Evolutionary conservation across 2,329 filamentous ascomycete genomes (phyloP), one percentile per base, ranked within the genome.

Genomic region (Penicillium olsonii): DNA sequence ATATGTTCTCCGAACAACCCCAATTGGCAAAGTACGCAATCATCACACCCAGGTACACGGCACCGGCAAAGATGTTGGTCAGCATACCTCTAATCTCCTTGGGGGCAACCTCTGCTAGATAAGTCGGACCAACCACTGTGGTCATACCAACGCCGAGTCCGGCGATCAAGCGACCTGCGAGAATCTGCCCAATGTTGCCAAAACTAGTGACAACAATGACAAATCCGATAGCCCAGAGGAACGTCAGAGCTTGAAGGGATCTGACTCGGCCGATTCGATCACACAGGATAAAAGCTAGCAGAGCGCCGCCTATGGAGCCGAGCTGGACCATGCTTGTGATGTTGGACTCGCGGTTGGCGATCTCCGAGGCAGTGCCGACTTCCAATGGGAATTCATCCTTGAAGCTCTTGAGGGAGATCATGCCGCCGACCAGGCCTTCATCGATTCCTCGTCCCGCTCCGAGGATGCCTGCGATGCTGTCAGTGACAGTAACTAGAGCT

Each of bases 91-190:
- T 40, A 14, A 44, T 39, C 3, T 17, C 20, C 19, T 49, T 49
- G 3, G 46, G 46, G 12, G 46, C 46, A 17, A 49, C 37, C 34
- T 49, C 46, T 17, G 46, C 46, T 5, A 49, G 17, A 20, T 49
- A 49, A 9, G 42, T 49, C 14, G 46, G 46, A 12, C 46, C 84
- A 37, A 87, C 83, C 3, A 87, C 84, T 3, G 84, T 82, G 0
- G 84, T 87, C 64, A 85, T 82, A 15, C 84, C 84, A 26, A 87
- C 83, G 4, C 84, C 84, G 2, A 86, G 69, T 44, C 84, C 84
- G 17, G 82, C 83, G 52, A 87, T 84, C 62, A 87, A 87, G 2
- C 84, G 76, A 3, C 84, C 84, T 6, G 81, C 84, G 56, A 87
- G 87, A 33, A 87, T 78, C 60, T 78, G 77, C 12, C 74, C 76